Percentiles rank a stretch among this genome's conserved stretches.
Conservation (phyloP, 495 filamentous ascomycete genomes). For the Tuber umbilicatum region DNA sequence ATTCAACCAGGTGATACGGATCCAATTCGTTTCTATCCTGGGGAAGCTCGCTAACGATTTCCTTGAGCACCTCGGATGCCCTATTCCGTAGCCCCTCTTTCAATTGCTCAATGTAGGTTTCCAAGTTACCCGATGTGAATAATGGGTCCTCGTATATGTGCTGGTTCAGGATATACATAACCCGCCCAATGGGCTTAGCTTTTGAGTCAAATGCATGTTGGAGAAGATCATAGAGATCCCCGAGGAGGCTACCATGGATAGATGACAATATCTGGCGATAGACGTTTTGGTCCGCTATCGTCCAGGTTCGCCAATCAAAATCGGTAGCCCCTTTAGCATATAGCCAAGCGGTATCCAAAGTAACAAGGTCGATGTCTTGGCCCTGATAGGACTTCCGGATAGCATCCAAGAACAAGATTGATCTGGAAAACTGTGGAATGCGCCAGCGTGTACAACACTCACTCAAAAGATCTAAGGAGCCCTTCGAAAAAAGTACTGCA, state of each 20-base stretch:
- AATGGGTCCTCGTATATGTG: constrained; percentile 73
- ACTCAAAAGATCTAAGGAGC: constrained; percentile 73
- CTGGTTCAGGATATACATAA: constrained; percentile 74
- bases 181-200: constrained; percentile 64
- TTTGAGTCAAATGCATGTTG: constrained; percentile 87
- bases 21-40: constrained; percentile 67
- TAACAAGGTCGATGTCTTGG: constrained; percentile 71
- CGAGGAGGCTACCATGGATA: constrained; percentile 72
- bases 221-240: constrained; percentile 80
- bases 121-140: constrained; percentile 64
- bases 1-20: constrained; percentile 75
- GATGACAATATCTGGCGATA: constrained; percentile 68
- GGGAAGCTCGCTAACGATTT: constrained; percentile 56
- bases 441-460: constrained; percentile 87
- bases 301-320: constrained; percentile 64
- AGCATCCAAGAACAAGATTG: constrained; percentile 79
- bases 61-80: constrained; percentile 62
- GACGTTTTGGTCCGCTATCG: constrained; percentile 64
- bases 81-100: constrained; percentile 63
- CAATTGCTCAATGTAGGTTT: constrained; percentile 63
- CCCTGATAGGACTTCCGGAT: constrained; percentile 77
- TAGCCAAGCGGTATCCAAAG: constrained; percentile 73
- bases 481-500: constrained; percentile 66
- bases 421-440: constrained; percentile 71
- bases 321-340: constrained; percentile 59